Evolutionary conservation across 352 stramenopile genomes (phyloP).

Genomic region (Phytophthora multivora): DNA sequence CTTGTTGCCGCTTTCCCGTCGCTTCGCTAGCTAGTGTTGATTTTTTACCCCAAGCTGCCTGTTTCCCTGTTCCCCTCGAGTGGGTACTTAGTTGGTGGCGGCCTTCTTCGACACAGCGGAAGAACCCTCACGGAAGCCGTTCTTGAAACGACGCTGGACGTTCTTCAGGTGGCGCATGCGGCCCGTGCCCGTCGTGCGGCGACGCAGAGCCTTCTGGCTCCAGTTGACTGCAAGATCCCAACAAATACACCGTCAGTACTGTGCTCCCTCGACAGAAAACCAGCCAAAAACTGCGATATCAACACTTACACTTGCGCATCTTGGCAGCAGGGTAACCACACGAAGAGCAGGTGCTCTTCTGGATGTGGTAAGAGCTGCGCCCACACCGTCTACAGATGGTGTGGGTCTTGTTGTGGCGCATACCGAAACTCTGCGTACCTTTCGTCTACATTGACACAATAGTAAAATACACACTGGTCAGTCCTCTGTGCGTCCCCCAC

Average conservation of each 20-base stretch:
- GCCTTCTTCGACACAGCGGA: constrained; percentile 89
- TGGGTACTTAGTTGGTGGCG: constrained; percentile 84
- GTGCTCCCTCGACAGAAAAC: not conserved
- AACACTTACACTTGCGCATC: constrained; percentile 94
- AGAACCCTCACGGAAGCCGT: constrained; percentile 98
- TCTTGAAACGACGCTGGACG: constrained; percentile 99
- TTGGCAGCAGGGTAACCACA: constrained; percentile 99
- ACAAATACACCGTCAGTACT: not conserved
- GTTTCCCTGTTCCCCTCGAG: constrained; percentile 29
- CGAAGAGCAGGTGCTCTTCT: constrained; percentile 99
- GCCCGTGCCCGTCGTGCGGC: constrained; percentile 96
- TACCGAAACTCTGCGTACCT: constrained; percentile 99
- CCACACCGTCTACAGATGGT: constrained; percentile 99
- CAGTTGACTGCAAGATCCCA: constrained; percentile 89
- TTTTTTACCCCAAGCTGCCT: constrained; percentile 48
- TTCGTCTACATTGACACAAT: constrained; percentile 93
- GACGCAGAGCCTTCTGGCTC: constrained; percentile 97
- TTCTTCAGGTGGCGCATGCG: constrained; percentile 99
- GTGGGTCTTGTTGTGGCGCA: constrained; percentile 99
- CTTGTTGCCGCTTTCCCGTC: constrained; percentile 34
- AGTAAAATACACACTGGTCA: constrained; percentile 20
- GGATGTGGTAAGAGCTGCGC: constrained; percentile 99
- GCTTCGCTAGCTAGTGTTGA: constrained; percentile 39
- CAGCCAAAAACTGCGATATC: not conserved
- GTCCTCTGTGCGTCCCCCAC: constrained; percentile 5